These are phyloP conservation scores for Irpex rosettiformis DNA, from an alignment of 1,284 basidiomycete genomes.

Conservation along the genomic window DNA sequence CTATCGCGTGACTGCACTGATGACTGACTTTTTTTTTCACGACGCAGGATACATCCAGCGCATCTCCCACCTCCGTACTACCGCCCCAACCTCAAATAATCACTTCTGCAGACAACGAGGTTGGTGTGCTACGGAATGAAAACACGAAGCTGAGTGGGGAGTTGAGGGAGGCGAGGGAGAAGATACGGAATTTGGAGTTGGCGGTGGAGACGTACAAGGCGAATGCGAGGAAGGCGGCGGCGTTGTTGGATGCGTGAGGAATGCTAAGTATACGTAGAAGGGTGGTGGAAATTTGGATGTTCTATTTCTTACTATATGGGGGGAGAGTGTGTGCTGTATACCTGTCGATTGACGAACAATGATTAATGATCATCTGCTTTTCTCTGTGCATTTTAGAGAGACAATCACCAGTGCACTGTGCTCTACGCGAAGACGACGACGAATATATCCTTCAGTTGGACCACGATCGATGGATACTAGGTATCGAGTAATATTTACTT, in stretches of 20 bases:
- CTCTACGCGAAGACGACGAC: too few relatives aligned
- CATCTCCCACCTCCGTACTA: not conserved
- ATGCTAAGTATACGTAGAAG: too few relatives aligned
- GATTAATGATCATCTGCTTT: too few relatives aligned
- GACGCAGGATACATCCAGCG: not conserved
- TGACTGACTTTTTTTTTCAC: not conserved
- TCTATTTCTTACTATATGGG: too few relatives aligned
- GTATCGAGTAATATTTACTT: too few relatives aligned
- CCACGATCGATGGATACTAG: too few relatives aligned
- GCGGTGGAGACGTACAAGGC: conserved; percentile 76
- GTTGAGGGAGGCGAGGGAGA: conserved; percentile 71
- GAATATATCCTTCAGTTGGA: too few relatives aligned
- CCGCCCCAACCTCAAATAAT: not conserved
- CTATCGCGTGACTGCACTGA: not conserved
- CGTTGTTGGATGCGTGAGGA: conserved; percentile 28
- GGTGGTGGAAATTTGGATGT: too few relatives aligned
- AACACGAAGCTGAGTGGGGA: conserved; percentile 61
- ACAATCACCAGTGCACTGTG: too few relatives aligned
- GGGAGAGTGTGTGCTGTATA: too few relatives aligned
- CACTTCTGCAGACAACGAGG: conserved; percentile 16
- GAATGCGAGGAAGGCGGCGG: conserved; percentile 67
- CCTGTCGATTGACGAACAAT: too few relatives aligned
- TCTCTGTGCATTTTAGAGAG: too few relatives aligned
- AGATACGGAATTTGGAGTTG: conserved; percentile 78
- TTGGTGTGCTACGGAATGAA: conserved; percentile 43